phyloP scores from a whole-genome alignment of 2,329 filamentous ascomycete species.

The Penicillium sp. region DNA sequence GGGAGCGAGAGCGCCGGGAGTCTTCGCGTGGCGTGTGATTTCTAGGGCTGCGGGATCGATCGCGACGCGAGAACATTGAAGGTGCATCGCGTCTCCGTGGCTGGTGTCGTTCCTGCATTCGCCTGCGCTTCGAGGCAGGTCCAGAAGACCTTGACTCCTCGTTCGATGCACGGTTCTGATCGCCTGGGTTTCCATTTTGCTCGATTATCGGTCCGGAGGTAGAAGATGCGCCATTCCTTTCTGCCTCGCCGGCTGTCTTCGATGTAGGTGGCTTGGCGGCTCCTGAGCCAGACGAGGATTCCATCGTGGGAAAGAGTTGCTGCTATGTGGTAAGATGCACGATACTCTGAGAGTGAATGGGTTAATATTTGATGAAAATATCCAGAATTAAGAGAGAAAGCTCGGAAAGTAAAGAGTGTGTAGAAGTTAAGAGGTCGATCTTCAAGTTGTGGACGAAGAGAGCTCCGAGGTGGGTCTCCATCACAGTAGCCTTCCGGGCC shows the following conservation, averaged over 20 bases:
- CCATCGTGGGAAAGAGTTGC: conserved; percentile 3
- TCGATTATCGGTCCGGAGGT: conserved; percentile 1
- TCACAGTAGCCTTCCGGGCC: not conserved
- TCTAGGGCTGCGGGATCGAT: conserved; percentile 28
- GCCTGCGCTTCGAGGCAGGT: conserved; percentile 35
- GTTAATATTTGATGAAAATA: not conserved
- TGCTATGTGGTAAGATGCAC: not conserved
- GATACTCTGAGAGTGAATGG: not conserved
- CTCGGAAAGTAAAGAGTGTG: not conserved
- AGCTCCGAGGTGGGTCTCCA: not conserved
- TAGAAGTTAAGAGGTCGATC: not conserved
- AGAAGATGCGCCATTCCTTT: not conserved
- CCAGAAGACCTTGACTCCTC: conserved; percentile 27
- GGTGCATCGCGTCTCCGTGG: conserved; percentile 36
- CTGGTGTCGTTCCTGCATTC: conserved; percentile 39
- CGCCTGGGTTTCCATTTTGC: conserved; percentile 17
- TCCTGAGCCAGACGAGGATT: conserved; percentile 4
- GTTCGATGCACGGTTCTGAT: conserved; percentile 26
- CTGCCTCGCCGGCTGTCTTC: not conserved
- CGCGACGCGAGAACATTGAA: conserved; percentile 39
- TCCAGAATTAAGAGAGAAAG: not conserved
- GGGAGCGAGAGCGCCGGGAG: conserved; percentile 39
- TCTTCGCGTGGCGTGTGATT: conserved; percentile 21
- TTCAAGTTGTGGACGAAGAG: not conserved
- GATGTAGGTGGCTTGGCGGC: conserved; percentile 1